Percentiles rank a stretch among this genome's conserved stretches.
phyloP scores from a whole-genome alignment of 176 grass and related monocot genomes.

The Avena insularis region DNA sequence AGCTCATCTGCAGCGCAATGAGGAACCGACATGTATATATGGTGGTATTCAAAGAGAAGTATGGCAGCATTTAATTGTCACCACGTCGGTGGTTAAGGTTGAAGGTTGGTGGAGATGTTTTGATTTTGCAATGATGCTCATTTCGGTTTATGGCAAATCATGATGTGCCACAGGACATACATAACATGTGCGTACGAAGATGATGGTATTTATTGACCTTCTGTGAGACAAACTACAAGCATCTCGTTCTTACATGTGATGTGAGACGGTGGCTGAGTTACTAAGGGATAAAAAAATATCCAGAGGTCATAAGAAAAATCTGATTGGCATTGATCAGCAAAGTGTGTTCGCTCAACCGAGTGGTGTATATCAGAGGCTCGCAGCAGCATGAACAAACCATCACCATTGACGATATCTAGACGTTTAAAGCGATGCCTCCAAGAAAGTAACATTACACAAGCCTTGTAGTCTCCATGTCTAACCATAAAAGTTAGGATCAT shows the following conservation, averaged over 20 bases:
- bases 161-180: not conserved
- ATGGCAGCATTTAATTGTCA: not conserved
- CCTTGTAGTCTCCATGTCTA: too few relatives aligned
- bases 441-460: too few relatives aligned
- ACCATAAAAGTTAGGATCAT: too few relatives aligned
- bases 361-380: not conserved
- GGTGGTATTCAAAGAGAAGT: not conserved
- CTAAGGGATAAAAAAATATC: not conserved
- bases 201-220: too few relatives aligned
- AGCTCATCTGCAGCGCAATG: not conserved
- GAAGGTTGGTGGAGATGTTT: not conserved
- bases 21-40: not conserved
- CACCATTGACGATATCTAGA: too few relatives aligned
- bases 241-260: not conserved
- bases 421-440: too few relatives aligned
- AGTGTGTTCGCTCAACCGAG: slow-evolving; percentile 12
- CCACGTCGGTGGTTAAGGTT: not conserved
- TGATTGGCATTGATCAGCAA: slow-evolving; percentile 17
- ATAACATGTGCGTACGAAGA: not conserved
- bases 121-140: not conserved
- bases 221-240: too few relatives aligned
- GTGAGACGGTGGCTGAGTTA: not conserved
- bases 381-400: too few relatives aligned
- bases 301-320: not conserved
- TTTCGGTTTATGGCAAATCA: not conserved